Evolutionary conservation across 306 rosid species (phyloP).

Genomic region (Neltuma alba): DNA sequence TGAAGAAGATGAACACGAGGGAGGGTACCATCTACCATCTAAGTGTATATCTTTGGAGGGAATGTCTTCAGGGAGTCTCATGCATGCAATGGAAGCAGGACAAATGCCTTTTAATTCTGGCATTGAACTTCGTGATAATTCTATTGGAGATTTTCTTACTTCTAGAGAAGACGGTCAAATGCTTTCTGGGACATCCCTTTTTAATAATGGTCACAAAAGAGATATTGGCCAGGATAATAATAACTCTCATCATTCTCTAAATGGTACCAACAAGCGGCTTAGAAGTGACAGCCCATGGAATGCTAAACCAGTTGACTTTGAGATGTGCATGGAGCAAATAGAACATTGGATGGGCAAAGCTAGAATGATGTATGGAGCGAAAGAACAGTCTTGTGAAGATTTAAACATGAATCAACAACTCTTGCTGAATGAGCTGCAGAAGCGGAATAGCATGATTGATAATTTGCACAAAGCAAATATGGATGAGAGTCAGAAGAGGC

Average conservation of each 20-base stretch:
- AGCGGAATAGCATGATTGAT: conserved; percentile 55
- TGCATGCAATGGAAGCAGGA: conserved; percentile 58
- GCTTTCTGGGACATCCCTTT: conserved; percentile 57
- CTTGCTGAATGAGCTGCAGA: conserved; percentile 68
- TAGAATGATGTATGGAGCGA: conserved; percentile 58
- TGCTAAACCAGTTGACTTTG: conserved; percentile 58
- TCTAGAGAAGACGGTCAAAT: conserved; percentile 69
- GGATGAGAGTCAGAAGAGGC: conserved; percentile 77
- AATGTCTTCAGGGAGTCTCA: conserved; percentile 62
- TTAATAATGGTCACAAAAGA: conserved; percentile 79
- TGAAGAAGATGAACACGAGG: conserved; percentile 58
- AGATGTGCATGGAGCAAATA: conserved; percentile 62
- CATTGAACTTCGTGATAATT: conserved; percentile 66
- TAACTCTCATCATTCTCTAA: conserved; percentile 51
- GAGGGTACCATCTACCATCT: conserved; percentile 59
- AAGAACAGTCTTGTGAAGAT: conserved; percentile 64
- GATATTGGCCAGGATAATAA: conserved; percentile 58
- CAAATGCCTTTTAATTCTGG: conserved; percentile 61
- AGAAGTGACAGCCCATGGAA: conserved; percentile 70
- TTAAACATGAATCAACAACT: conserved; percentile 54
- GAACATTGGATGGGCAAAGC: conserved; percentile 70
- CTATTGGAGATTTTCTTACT: conserved; percentile 61
- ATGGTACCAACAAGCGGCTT: conserved; percentile 66
- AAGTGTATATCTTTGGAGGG: conserved; percentile 64
- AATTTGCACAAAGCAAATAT: conserved; percentile 63